Evolutionary conservation across 2,329 filamentous ascomycete species (phyloP).

Genomic region (Myriosclerotinia duriaeana): DNA sequence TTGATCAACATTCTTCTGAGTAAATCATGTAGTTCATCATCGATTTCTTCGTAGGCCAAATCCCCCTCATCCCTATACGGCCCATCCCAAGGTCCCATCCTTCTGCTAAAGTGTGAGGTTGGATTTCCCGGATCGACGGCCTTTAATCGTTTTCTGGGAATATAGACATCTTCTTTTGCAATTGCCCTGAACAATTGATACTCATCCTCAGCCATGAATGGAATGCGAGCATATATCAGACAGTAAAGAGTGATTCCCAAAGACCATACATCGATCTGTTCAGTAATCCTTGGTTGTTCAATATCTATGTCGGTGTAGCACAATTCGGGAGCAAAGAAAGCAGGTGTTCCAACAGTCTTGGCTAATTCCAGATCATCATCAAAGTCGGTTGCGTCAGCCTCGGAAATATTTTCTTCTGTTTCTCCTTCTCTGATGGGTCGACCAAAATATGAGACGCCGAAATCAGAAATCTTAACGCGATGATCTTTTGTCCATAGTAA

Average conservation of each 20-base stretch:
- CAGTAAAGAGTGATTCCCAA: conserved; percentile 95
- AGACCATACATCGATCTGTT: conserved; percentile 96
- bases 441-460: conserved; percentile 96
- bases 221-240: conserved; percentile 88
- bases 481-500: conserved; percentile 82
- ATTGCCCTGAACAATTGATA: conserved; percentile 91
- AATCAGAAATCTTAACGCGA: conserved; percentile 96
- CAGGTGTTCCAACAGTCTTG: conserved; percentile 95
- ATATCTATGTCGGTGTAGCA: conserved; percentile 79
- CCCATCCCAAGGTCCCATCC: conserved; percentile 47
- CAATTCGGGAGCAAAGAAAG: conserved; percentile 94
- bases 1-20: conserved; percentile 79
- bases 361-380: conserved; percentile 95
- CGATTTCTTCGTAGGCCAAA: conserved; percentile 81
- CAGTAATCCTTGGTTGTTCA: conserved; percentile 76
- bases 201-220: conserved; percentile 88
- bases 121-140: conserved; percentile 65
- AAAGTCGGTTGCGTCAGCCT: conserved; percentile 81
- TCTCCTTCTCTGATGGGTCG: conserved; percentile 82
- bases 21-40: conserved; percentile 76
- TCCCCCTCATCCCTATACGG: conserved; percentile 76
- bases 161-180: conserved; percentile 87
- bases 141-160: conserved; percentile 77
- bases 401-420: conserved; percentile 69
- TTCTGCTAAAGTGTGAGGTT: conserved; percentile 56